Conservation (phyloP, 495 filamentous ascomycete genomes). For the Aspergillus heteromorphus region DNA sequence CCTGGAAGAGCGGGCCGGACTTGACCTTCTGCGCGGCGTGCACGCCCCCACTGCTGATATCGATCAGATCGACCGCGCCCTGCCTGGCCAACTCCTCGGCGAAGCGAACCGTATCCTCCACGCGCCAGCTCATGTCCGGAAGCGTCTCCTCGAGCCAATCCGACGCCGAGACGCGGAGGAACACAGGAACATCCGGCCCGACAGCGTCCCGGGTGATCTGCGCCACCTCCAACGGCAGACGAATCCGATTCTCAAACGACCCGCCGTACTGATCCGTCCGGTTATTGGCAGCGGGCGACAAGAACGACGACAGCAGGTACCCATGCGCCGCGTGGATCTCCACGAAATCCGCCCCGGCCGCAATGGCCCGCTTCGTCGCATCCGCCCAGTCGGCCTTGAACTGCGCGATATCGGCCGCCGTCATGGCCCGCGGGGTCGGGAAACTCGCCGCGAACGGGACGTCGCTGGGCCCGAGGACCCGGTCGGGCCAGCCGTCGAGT, state of each 20-base stretch:
- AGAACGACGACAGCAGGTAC: slow-evolving; percentile 61
- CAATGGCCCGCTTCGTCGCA: slow-evolving; percentile 50
- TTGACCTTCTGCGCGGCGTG: slow-evolving; percentile 55
- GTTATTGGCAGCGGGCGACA: slow-evolving; percentile 58
- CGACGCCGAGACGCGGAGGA: slow-evolving; percentile 56
- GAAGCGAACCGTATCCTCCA: slow-evolving; percentile 50
- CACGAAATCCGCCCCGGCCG: slow-evolving; percentile 55
- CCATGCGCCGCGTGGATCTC: slow-evolving; percentile 60
- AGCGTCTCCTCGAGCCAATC: slow-evolving; percentile 54
- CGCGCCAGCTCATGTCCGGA: slow-evolving; percentile 50
- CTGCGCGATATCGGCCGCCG: slow-evolving; percentile 49
- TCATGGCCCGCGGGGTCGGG: slow-evolving; percentile 51
- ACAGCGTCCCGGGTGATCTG: slow-evolving; percentile 51
- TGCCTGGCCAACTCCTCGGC: slow-evolving; percentile 49
- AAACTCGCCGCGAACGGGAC: slow-evolving; percentile 49
- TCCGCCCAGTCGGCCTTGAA: slow-evolving; percentile 53
- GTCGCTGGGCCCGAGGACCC: slow-evolving; percentile 50
- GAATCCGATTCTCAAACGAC: slow-evolving; percentile 57
- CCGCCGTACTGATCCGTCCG: slow-evolving; percentile 64
- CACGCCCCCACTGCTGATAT: slow-evolving; percentile 59
- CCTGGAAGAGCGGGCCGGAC: slow-evolving; percentile 58
- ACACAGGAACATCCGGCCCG: slow-evolving; percentile 56
- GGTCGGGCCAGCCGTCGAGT: slow-evolving; percentile 31
- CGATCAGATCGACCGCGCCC: slow-evolving; percentile 59
- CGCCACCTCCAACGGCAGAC: slow-evolving; percentile 55